These are phyloP conservation scores for Perilla frutescens DNA, from an alignment of 257 asterid genomes.

Conservation along the genomic window DNA sequence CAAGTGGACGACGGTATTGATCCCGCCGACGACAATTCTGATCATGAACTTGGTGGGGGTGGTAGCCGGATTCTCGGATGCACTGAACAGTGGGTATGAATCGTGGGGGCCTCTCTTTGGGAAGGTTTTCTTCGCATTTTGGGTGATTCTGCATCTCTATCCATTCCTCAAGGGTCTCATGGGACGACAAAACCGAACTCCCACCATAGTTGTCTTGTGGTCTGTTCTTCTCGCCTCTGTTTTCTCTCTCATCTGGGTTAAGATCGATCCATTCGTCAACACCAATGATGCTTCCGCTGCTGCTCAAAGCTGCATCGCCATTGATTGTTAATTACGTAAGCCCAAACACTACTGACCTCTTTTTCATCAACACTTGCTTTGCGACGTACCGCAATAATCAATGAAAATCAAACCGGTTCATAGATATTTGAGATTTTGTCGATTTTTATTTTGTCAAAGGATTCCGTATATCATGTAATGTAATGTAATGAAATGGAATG, in stretches of 20 bases:
- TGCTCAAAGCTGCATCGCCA: conserved; percentile 75
- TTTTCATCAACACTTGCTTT: neutral
- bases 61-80: conserved; percentile 94
- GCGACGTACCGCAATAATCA: neutral
- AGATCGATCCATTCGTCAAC: conserved; percentile 82
- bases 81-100: conserved; percentile 87
- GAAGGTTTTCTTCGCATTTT: conserved; percentile 84
- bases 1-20: conserved; percentile 96
- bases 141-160: conserved; percentile 91
- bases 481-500: too few species aligned
- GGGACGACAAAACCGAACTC: conserved; percentile 95
- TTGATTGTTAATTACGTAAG: conserved; percentile 69
- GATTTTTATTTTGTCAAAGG: conserved; percentile 7
- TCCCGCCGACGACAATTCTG: conserved; percentile 92
- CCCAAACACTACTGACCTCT: too few species aligned
- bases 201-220: conserved; percentile 89
- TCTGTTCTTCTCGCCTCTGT: conserved; percentile 94
- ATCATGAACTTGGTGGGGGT: conserved; percentile 85
- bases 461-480: too few species aligned
- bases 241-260: conserved; percentile 96
- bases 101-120: conserved; percentile 97
- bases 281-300: conserved; percentile 51
- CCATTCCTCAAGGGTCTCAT: conserved; percentile 96
- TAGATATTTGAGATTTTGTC: neutral
- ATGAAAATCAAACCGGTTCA: neutral